Evolutionary conservation across 495 filamentous ascomycete genomes (phyloP).

Genomic region (Thermothielavioides terrestris): DNA sequence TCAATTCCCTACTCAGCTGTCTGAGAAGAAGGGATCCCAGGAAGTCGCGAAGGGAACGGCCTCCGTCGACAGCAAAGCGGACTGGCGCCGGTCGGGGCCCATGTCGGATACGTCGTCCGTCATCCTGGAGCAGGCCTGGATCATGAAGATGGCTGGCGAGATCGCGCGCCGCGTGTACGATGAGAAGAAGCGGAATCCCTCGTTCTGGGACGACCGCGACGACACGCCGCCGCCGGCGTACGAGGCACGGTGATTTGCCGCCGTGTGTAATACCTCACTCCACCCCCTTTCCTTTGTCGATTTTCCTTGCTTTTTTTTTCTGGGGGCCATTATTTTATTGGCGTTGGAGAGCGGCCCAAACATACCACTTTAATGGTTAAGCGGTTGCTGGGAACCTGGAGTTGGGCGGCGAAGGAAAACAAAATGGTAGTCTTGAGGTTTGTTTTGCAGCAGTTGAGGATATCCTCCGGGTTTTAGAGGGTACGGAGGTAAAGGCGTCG

Average conservation of each 20-base stretch:
- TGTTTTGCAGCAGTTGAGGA: not conserved
- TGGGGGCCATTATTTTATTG: conserved; percentile 1
- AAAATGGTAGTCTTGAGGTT: not conserved
- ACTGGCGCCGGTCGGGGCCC: conserved; percentile 9
- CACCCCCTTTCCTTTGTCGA: conserved; percentile 1
- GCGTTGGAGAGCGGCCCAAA: conserved; percentile 13
- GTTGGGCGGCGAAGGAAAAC: conserved; percentile 12
- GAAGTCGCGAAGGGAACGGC: not conserved
- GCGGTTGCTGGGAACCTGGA: conserved; percentile 12
- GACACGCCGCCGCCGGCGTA: conserved; percentile 59
- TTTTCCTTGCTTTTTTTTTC: conserved; percentile 1
- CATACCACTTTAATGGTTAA: conserved; percentile 16
- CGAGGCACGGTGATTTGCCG: conserved; percentile 29
- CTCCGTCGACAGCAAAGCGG: conserved; percentile 7
- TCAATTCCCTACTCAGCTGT: not conserved
- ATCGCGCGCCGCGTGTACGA: conserved; percentile 80
- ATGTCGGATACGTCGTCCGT: conserved; percentile 40
- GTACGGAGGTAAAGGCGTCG: not conserved
- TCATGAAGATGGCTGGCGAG: conserved; percentile 85
- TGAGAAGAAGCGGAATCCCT: conserved; percentile 41
- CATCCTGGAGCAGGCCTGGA: conserved; percentile 75
- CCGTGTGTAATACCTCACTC: not conserved
- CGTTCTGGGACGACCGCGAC: conserved; percentile 41
- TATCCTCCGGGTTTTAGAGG: conserved; percentile 1
- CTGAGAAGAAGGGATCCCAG: not conserved